Evolutionary conservation across 2,329 filamentous ascomycete species (phyloP), one percentile per base, ranked within the genome.

Genomic region (Fusarium buharicum): DNA sequence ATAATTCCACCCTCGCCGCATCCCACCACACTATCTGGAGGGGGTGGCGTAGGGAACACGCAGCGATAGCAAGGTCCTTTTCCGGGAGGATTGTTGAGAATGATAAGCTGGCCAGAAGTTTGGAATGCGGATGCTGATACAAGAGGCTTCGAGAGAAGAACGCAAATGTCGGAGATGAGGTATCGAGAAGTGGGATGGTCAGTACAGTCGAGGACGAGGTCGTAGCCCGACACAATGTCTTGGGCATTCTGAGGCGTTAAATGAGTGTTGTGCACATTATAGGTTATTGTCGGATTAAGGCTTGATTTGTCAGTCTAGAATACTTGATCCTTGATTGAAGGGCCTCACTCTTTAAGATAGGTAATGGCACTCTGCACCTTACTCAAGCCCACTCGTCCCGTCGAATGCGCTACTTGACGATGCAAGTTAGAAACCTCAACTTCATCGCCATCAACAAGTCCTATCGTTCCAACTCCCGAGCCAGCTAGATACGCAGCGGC

Each of bases 1-100:
- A 99, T 71, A 9, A 99, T 93, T 0, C 95, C 95, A 10, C 93
- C 94, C 73, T 99, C 95, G 36, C 93, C 92, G 71, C 95, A 99
- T 57, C 89, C 92, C 2, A 92, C 82, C 1, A 97, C 89, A 53
- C 86, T 92, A 37, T 91, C 90, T 1, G 91, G 86, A 0, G 94
- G 93, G 0, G 95, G 93, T 0, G 95, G 93, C 33, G 84, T 89
- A 0, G 93, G 93, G 68, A 97, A 99, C 12, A 98, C 85, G 72
- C 95, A 99, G 37, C 95, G 85, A 76, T 99, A 99, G 76, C 95
- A 99, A 0, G 94, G 93, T 0, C 93, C 91, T 7, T 57, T 54
- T 0, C 90, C 89, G 1, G 92, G 86, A 2, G 93, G 93, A 56
- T 89, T 87, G 75, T 98, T 97, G 47, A 98, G 83, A 0, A 96